Conservation (phyloP, 176 grass and related monocot species). For the Oryza brachyantha region DNA sequence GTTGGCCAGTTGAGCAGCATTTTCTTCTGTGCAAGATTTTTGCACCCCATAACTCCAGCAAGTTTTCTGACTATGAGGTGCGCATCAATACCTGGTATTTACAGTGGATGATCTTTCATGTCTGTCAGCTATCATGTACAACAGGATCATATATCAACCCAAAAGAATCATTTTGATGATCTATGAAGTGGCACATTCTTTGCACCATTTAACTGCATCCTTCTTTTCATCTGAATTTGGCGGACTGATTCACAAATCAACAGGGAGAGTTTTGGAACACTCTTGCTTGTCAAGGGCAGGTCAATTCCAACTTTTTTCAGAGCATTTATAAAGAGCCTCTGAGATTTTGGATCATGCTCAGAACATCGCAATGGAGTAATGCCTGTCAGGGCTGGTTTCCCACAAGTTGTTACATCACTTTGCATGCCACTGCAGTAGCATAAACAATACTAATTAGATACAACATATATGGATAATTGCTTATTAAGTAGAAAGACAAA, state of each 20-base stretch:
- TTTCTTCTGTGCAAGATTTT: conserved; percentile 3
- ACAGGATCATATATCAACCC: background rate
- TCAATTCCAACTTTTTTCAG: conserved; percentile 30
- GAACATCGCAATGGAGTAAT: conserved; percentile 28
- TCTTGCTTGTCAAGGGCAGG: conserved; percentile 27
- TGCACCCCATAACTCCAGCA: background rate
- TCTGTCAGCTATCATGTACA: conserved; percentile 20
- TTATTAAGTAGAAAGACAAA: background rate
- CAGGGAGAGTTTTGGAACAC: conserved; percentile 32
- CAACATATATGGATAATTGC: background rate
- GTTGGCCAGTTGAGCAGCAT: background rate
- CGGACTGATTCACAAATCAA: conserved; percentile 40
- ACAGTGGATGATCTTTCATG: conserved; percentile 10
- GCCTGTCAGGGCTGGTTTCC: conserved; percentile 35
- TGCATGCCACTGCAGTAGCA: background rate
- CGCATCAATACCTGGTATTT: conserved; percentile 20
- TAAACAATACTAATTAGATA: conserved; percentile 4
- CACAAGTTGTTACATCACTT: conserved; percentile 25
- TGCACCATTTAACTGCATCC: conserved; percentile 2
- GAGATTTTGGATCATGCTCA: conserved; percentile 35
- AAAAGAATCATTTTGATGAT: conserved; percentile 31
- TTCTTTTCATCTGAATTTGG: conserved; percentile 49
- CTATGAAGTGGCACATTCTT: background rate
- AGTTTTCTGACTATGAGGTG: background rate
- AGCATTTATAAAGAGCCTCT: conserved; percentile 22